phyloP scores from a whole-genome alignment of 2,329 filamentous ascomycete genomes.

The Rutstroemia sp. region DNA sequence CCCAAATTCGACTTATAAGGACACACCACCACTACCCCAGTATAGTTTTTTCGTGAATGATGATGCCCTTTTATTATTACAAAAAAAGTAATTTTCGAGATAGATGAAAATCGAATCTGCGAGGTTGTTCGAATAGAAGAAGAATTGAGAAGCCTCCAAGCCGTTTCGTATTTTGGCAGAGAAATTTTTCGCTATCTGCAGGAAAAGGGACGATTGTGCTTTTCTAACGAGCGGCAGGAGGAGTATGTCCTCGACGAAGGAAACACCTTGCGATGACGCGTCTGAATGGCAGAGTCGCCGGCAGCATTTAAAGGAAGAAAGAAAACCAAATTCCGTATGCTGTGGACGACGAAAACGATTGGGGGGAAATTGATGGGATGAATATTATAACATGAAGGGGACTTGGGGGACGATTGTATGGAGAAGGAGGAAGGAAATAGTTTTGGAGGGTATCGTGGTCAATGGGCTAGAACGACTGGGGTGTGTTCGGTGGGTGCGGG shows the following conservation, averaged over 20 bases:
- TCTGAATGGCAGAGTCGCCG: conserved; percentile 11
- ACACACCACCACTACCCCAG: not conserved
- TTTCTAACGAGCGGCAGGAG: conserved; percentile 28
- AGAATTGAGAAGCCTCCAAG: too few species aligned
- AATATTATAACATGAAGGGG: conserved; percentile 19
- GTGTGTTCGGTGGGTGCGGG: not conserved
- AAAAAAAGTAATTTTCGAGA: not conserved
- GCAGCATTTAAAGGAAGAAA: conserved; percentile 12
- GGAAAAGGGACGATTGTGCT: not conserved
- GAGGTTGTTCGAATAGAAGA: too few species aligned
- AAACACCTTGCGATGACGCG: conserved; percentile 25
- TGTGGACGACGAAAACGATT: conserved; percentile 12
- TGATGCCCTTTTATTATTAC: conserved; percentile 1
- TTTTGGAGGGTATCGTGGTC: not conserved
- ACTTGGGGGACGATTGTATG: not conserved
- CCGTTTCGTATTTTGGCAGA: not conserved
- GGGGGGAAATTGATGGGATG: conserved; percentile 8
- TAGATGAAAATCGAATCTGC: not conserved
- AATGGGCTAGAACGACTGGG: not conserved
- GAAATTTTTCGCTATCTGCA: not conserved
- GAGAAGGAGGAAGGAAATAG: not conserved
- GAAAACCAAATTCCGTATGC: conserved; percentile 8
- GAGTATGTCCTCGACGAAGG: conserved; percentile 24
- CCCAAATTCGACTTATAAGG: conserved; percentile 4
- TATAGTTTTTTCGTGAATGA: conserved; percentile 9